phyloP scores from a whole-genome alignment of 2,329 filamentous ascomycete genomes.

The Aspergillus novoparasiticus region DNA sequence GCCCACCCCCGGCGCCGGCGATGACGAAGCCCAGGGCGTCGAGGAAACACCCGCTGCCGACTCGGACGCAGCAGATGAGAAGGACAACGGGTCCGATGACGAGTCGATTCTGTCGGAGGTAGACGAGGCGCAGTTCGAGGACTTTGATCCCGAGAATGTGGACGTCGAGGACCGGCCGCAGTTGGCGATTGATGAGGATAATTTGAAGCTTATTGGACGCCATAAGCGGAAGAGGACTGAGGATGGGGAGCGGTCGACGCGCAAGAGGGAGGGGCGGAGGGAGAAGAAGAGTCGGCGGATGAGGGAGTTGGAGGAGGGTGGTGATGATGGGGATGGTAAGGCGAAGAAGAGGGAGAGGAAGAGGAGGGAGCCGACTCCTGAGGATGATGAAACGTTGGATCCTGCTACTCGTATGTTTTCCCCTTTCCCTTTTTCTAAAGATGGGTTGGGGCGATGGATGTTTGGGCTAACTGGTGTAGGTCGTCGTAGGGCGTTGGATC shows the following conservation, averaged over 20 bases:
- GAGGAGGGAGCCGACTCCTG: slow-evolving; percentile 57
- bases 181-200: slow-evolving; percentile 63
- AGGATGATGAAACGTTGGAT: slow-evolving; percentile 75
- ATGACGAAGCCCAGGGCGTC: slow-evolving; percentile 18
- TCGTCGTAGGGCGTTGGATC: slow-evolving; percentile 79
- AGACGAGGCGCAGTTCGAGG: slow-evolving; percentile 66
- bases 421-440: not conserved
- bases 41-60: slow-evolving; percentile 10
- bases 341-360: slow-evolving; percentile 54
- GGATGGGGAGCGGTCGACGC: slow-evolving; percentile 69
- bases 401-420: slow-evolving; percentile 73
- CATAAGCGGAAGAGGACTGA: slow-evolving; percentile 67
- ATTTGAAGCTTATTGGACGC: slow-evolving; percentile 62
- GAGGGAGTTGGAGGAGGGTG: slow-evolving; percentile 66
- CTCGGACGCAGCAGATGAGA: slow-evolving; percentile 25
- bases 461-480: slow-evolving; percentile 40
- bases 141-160: slow-evolving; percentile 64
- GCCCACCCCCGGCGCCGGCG: slow-evolving; percentile 30
- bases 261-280: slow-evolving; percentile 59
- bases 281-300: slow-evolving; percentile 69
- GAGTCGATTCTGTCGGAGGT: slow-evolving; percentile 66
- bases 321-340: slow-evolving; percentile 49
- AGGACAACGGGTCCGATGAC: slow-evolving; percentile 56
- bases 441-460: not conserved
- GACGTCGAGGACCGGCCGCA: slow-evolving; percentile 62